Base-by-base conservation (phyloP, 352 stramenopile species). In the Globisporangium cylindrosporum region DNA sequence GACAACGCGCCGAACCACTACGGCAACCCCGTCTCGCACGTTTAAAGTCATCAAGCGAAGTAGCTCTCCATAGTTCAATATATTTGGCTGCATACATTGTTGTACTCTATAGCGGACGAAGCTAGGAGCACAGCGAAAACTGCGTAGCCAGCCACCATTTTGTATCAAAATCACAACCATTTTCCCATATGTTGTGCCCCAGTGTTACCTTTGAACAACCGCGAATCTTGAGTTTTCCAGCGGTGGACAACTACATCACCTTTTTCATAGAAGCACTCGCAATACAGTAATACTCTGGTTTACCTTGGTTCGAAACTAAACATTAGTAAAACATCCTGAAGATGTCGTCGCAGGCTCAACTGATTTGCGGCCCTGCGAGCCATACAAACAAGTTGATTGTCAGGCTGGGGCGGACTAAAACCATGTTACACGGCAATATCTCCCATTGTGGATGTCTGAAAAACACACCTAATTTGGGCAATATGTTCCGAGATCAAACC, bases 21-120 rank as follows among this genome's bases (percentile, higher is more conserved):
- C 24, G 64, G 64, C 14, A 69, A 69, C 29, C 64, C 64, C 15
- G 32, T 69, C 41, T 63, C 64, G 7, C 64, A 69, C 43, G 64
- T 64, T 29, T 69, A 67, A 7, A 53, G 14, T 20, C 8, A 5
- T 18, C 18, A 20, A 34, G 25, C 38, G 51, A 49, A 49, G 6
- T 49, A 49, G 41, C 41, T 49, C 41, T 49, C 6, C 41, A 49
- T 49, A 49, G 41, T 49, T n/a, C 41, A 49, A 20, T 49, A 49
- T n/a, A 48, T 18, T 48, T 48, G 38, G 38, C 38, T 20, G 14
- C 38, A 15, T 15, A 20, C 14, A 20, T 20, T 48, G 36, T 20
- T 48, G 12, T 46, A 15, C 12, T 46, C 38, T 6, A 4, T n/a
- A 49, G 41, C 15, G 41, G 41, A 49, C 15, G 41, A 49, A 49